Evolutionary conservation across 495 filamentous ascomycete genomes (phyloP), one percentile per base, ranked within the genome.

Genomic region (Trichoderma gamsii): DNA sequence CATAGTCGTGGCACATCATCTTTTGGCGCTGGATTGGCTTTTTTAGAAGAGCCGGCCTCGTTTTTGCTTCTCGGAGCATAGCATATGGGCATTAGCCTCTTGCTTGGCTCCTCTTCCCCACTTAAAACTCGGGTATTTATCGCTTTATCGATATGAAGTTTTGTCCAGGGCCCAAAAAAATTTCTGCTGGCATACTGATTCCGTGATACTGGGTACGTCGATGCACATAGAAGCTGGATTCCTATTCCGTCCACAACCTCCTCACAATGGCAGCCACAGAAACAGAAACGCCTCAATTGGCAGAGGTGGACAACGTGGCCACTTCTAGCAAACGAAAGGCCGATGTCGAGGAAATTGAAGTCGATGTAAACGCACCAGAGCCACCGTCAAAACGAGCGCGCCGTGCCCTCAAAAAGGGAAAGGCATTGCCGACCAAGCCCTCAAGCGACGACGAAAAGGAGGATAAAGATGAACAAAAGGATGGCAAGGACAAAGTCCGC

Each of bases 371-470:
- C 69, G 87, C 89, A 61, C 93, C 95, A 6, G 92, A 97, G 75
- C 95, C 95, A 15, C 90, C 91, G 6, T 98, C 96, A 52, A 98
- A 97, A 77, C 97, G 95, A 78, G 89, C 89, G 67, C 81, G 90
- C 69, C 90, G 92, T 67, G 86, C 87, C 59, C 86, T 92, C 51
- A 95, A 93, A 75, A 96, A 92, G 79, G 85, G 85, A 70, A 89
- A 89, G 72, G 76, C 79, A 0, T 72, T 82, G 0, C 80, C 79
- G 18, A 69, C 69, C 59, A 84, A 76, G 69, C 77, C 71, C 13
- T 80, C 75, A 41, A 77, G 74, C 74, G 78, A 80, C n/a, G 79
- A 78, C 11, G 69, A 77, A 16, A 73, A 70, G 29, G 69, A 74
- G 27, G 75, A 75, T n/a, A 80, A 72, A 69, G 73, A 69, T 32